Evolutionary conservation across 2,329 filamentous ascomycete species (phyloP), one percentile per base, ranked within the genome.

Genomic region (Ceratocystis huliohia): DNA sequence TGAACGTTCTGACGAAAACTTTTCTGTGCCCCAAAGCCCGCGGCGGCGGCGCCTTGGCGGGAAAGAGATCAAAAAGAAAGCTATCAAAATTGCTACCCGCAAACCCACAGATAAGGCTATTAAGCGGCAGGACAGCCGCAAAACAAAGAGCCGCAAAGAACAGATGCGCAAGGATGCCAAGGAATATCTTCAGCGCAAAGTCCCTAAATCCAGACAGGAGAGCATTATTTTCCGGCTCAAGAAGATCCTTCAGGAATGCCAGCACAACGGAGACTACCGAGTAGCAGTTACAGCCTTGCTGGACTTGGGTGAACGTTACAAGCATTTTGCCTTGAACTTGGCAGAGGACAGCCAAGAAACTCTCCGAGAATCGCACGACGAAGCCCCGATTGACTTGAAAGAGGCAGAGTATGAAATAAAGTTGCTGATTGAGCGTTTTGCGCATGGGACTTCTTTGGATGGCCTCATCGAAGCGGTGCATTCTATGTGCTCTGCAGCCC

Each of bases 231-330:
- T 86, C 83, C 89, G 94, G 46, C 78, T 99, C 70, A 99, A 85
- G 85, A 97, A 97, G 84, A 96, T 97, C 88, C 79, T 99, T 48
- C 86, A 96, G 59, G 94, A 99, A 77, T 91, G 96, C 72, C 94
- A 99, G 78, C 89, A 93, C 66, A 94, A 97, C 73, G 84, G 89
- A 67, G 93, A 99, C 72, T 99, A 97, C 76, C 86, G 92, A 71
- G 83, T 88, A 75, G 94, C 94, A n/a, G 87, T 99, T 69, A 85
- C 91, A 72, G 95, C 93, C 2, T 80, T 99, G 5, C 82, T 99
- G 37, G 80, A 84, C 53, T 80, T 99, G 62, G 91, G 91, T 5
- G 91, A 96, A 77, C 84, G 87, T 71, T 99, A 99, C 72, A 85
- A 84, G 68, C 82, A 84, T 61, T 91, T 96, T 72, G 84, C 86